Evolutionary conservation across 768 basidiomycete species (phyloP), one percentile per base, ranked within the genome.

Genomic region (Termitomyces sp.): DNA sequence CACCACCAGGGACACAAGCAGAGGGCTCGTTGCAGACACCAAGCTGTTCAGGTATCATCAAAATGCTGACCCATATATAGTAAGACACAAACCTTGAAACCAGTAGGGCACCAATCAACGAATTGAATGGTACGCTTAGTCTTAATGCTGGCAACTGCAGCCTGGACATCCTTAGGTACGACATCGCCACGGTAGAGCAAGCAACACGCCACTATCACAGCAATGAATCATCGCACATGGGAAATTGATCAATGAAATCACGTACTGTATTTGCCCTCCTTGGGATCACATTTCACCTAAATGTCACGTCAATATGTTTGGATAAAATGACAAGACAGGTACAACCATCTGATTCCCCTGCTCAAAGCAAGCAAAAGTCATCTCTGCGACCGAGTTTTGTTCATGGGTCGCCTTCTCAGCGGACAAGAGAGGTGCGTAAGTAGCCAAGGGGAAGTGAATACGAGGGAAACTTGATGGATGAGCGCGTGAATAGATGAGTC

Each of bases 331-430:
- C 23, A 39, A 18, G 18, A 54, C 23, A 33, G 13, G 16, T 25
- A 46, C 12, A 41, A 81, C 94, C 94, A 98, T 94, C 74, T 98
- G 96, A 74, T 94, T 95, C 57, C 93, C 94, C 58, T 82, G 80
- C 76, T 98, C 96, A 74, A 98, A 98, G 80, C 94, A 98, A 49
- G 94, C 86, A 78, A 91, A 94, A 60, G 96, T 98, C 94, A 98
- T 98, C 66, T 98, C 95, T 43, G 92, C 85, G 33, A 98, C 96
- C 5, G 94, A 91, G 79, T 98, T 97, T 73, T 94, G 91, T 71
- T 98, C 96, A 67, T 98, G 96, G 63, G 82, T 83, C 36, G 94
- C 94, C 77, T 97, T 98, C 64, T 96, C 94, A 25, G 85, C 85
- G n/a, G 94, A 95, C 66, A 98, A 78, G 62, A 98, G 86, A 36